These are phyloP conservation scores for Excoecaria cochinchinensis DNA, from an alignment of 345 rosid species.

Conservation along the genomic window DNA sequence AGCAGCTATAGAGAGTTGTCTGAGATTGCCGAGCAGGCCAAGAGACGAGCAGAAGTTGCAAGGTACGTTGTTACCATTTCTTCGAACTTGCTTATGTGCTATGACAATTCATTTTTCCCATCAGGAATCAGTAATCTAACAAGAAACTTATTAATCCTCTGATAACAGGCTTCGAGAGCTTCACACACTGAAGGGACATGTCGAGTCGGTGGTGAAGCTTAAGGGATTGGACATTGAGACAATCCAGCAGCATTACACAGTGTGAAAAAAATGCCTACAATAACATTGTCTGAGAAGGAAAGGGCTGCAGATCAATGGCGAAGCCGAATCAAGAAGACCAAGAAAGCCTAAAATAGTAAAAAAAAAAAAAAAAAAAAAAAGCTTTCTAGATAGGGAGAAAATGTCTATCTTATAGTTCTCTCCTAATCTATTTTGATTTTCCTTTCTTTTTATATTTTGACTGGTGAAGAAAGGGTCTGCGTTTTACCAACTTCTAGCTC, in stretches of 20 bases:
- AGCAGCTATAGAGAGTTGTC: constrained; percentile 28
- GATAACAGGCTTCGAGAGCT: constrained; percentile 31
- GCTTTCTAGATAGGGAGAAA: constrained; percentile 10
- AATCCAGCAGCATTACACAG: constrained; percentile 31
- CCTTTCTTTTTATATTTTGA: background rate
- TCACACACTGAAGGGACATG: constrained; percentile 29
- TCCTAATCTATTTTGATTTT: constrained; percentile 3
- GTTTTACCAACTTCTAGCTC: constrained; percentile 3
- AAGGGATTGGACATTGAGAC: constrained; percentile 35
- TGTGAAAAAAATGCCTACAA: constrained; percentile 6
- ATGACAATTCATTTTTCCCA: background rate
- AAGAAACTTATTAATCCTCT: background rate
- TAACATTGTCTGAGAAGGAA: background rate
- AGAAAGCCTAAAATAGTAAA: constrained; percentile 6
- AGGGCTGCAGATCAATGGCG: background rate
- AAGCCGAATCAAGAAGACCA: background rate
- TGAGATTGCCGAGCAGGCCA: constrained; percentile 38
- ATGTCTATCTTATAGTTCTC: background rate
- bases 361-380: no score
- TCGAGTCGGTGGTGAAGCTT: constrained; percentile 27
- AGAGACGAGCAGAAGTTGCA: constrained; percentile 33
- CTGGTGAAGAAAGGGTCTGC: constrained; percentile 7
- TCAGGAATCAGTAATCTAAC: background rate
- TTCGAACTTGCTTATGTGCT: background rate
- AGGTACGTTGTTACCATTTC: constrained; percentile 6